phyloP scores from a whole-genome alignment of 2,329 filamentous ascomycete species.

The Aaosphaeria arxii region DNA sequence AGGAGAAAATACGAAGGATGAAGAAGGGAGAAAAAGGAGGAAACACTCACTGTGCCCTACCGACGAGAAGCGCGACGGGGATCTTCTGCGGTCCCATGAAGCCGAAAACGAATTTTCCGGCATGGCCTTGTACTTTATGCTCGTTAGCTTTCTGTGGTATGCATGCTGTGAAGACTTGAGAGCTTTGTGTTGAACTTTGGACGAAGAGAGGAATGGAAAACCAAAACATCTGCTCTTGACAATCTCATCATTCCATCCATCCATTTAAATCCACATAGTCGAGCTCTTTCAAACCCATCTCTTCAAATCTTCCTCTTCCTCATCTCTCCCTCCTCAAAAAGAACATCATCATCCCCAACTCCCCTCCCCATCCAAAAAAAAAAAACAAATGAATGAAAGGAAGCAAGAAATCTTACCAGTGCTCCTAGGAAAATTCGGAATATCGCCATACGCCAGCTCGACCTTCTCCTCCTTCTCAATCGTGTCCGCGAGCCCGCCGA shows the following conservation, averaged over 20 bases:
- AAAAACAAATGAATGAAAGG: too few relatives aligned
- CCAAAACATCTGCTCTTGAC: too few relatives aligned
- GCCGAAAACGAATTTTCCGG: slow-evolving; percentile 64
- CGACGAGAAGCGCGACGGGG: slow-evolving; percentile 62
- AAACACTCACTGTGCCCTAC: slow-evolving; percentile 59
- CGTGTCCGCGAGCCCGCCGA: slow-evolving; percentile 59
- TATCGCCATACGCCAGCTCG: slow-evolving; percentile 56
- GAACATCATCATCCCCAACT: too few relatives aligned
- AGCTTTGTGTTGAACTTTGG: too few relatives aligned
- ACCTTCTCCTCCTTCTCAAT: slow-evolving; percentile 50
- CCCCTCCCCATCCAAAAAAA: neutral
- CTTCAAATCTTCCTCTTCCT: neutral
- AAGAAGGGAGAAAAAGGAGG: neutral
- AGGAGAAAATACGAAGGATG: too few relatives aligned
- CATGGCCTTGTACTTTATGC: slow-evolving; percentile 55
- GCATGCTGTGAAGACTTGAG: too few relatives aligned
- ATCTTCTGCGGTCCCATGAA: slow-evolving; percentile 52
- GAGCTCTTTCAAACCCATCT: neutral
- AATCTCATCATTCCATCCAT: neutral
- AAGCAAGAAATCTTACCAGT: slow-evolving; percentile 46
- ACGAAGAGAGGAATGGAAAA: too few relatives aligned
- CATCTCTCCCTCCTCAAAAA: too few relatives aligned
- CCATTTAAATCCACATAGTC: neutral
- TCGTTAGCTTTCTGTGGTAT: neutral
- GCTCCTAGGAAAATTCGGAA: slow-evolving; percentile 60